These are phyloP conservation scores for Tetracladium maxilliforme DNA, from an alignment of 2,329 filamentous ascomycete species.

Conservation along the genomic window DNA sequence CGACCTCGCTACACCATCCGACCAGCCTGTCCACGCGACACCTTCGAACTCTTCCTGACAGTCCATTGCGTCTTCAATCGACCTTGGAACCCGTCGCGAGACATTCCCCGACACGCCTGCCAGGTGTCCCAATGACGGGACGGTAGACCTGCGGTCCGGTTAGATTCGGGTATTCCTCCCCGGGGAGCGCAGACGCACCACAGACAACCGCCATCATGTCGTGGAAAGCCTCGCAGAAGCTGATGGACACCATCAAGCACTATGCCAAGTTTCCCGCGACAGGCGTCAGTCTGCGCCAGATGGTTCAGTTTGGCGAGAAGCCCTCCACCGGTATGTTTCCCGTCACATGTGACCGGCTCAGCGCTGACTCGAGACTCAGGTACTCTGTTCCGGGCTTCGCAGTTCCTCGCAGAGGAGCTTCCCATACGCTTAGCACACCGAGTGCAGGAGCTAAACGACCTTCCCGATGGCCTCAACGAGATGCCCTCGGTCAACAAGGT, in stretches of 20 bases:
- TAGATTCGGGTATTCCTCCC: too few species aligned
- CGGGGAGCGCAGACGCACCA: too few species aligned
- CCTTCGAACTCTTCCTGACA: too few species aligned
- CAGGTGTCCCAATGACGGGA: too few species aligned
- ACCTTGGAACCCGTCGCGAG: too few species aligned
- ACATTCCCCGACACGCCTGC: too few species aligned
- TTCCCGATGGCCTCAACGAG: slow-evolving; percentile 91
- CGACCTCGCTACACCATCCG: too few species aligned
- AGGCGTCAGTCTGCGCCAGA: slow-evolving; percentile 89
- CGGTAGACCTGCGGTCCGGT: too few species aligned
- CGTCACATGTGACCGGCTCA: not conserved
- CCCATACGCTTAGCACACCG: slow-evolving; percentile 93
- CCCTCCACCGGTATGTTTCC: slow-evolving; percentile 65
- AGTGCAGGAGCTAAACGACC: slow-evolving; percentile 80
- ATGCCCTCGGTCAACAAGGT: slow-evolving; percentile 96
- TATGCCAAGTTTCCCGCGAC: slow-evolving; percentile 96
- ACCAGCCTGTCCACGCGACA: too few species aligned
- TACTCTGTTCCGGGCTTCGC: slow-evolving; percentile 90
- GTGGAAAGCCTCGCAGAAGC: slow-evolving; percentile 78
- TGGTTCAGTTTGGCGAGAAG: slow-evolving; percentile 96
- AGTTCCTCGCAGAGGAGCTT: slow-evolving; percentile 96
- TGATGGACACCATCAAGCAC: slow-evolving; percentile 96
- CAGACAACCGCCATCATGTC: slow-evolving; percentile 70
- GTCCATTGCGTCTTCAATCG: too few species aligned
- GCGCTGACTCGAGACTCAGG: slow-evolving; percentile 32